Conservation (phyloP, 2,329 filamentous ascomycete genomes). For the Passalora sequoiae region DNA sequence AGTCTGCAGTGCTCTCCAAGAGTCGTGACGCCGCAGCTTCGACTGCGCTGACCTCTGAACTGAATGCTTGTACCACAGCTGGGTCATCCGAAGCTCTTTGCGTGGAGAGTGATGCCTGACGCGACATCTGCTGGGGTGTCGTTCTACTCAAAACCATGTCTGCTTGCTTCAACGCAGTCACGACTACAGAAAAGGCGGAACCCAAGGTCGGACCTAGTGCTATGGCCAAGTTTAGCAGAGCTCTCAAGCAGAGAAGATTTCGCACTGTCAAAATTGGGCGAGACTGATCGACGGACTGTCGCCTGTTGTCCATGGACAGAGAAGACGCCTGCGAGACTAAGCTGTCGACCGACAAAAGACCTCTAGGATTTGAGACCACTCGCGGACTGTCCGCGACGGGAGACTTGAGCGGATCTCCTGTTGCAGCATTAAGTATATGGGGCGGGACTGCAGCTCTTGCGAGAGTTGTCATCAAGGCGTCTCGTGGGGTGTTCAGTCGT, state of each 20-base stretch:
- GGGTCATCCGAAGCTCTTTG: slow-evolving; percentile 24
- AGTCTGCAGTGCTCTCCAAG: slow-evolving; percentile 87
- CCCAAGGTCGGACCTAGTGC: slow-evolving; percentile 84
- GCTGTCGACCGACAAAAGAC: slow-evolving; percentile 68
- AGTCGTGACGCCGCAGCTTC: slow-evolving; percentile 80
- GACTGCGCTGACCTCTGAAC: slow-evolving; percentile 77
- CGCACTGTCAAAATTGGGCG: slow-evolving; percentile 68
- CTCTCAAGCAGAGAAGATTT: slow-evolving; percentile 83
- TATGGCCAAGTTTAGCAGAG: slow-evolving; percentile 90
- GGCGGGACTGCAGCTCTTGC: slow-evolving; percentile 89
- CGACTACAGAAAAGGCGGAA: slow-evolving; percentile 79
- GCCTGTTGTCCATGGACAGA: slow-evolving; percentile 49
- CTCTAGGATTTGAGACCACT: slow-evolving; percentile 67
- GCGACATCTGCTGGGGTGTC: slow-evolving; percentile 26
- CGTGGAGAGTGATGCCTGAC: slow-evolving; percentile 18
- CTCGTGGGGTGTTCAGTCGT: slow-evolving; percentile 75
- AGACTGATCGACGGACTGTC: slow-evolving; percentile 51
- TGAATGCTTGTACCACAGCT: slow-evolving; percentile 44
- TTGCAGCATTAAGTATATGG: slow-evolving; percentile 51
- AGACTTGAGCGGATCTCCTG: slow-evolving; percentile 26
- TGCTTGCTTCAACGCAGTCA: slow-evolving; percentile 88
- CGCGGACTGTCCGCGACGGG: slow-evolving; percentile 48
- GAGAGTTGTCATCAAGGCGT: slow-evolving; percentile 90
- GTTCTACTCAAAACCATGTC: slow-evolving; percentile 68
- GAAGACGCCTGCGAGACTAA: slow-evolving; percentile 56